Evolutionary conservation across 1,284 basidiomycete species (phyloP), one percentile per base, ranked within the genome.

Genomic region (Boletus semigastroideus): DNA sequence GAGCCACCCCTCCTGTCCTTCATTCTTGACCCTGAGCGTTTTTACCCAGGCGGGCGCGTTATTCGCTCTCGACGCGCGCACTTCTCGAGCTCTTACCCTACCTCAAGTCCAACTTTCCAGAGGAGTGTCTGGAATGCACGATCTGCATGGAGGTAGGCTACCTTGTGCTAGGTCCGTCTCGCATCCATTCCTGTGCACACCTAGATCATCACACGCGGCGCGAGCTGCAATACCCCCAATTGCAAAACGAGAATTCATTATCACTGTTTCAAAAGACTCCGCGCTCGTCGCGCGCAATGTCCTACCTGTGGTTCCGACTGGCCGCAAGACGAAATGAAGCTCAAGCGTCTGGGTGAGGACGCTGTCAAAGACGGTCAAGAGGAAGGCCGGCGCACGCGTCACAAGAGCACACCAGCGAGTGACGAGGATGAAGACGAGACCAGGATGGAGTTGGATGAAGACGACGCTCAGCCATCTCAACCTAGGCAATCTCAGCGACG

Each of bases 81-180:
- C 63, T 92, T 12, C 70, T 91, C 19, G 92, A 95, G 63, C 80
- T 95, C 10, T 70, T 76, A 16, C 76, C 78, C 1, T 95, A 94
- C 64, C 77, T 95, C 48, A 84, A 83, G 59, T 77, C 80, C 22
- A 86, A 83, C 14, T 95, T 87, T 65, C 76, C 84, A 0, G 83
- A 90, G 5, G 83, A 86, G 42, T 68, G 84, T n/a, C 62, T 83
- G 1, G 85, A 89, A 58, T 94, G 92, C 61, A 80, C 79, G 3
- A 78, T 86, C 46, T 95, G 92, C 73, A 70, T 80, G 58, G 86
- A 90, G 69, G 83, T 89, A 54, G 74, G 42, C 0, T 22, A 28
- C 25, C 41, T 16, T 20, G 20, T 1, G 3, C 25, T 36, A 28
- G 7, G 17, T 13, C 56, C 82, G 79, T 72, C 81, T 42, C 59